Conservation (phyloP, 495 filamentous ascomycete species). For the Durotheca rogersii region DNA sequence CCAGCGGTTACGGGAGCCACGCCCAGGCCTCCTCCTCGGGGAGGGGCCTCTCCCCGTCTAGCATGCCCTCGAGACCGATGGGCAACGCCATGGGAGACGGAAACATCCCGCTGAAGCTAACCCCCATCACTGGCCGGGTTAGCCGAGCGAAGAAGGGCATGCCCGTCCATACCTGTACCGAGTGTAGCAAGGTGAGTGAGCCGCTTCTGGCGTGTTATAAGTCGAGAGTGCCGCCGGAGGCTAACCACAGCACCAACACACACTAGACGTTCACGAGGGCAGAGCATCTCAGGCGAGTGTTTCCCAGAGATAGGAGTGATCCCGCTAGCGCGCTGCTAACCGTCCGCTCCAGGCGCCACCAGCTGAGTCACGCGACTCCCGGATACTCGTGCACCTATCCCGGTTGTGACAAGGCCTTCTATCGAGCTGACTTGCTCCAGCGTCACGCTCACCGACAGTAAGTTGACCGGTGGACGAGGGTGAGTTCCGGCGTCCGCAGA, state of each 20-base stretch:
- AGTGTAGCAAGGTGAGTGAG: slow-evolving; percentile 62
- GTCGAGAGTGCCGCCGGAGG: not conserved
- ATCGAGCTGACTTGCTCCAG: slow-evolving; percentile 71
- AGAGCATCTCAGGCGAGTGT: slow-evolving; percentile 73
- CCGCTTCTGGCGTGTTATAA: slow-evolving; percentile 1
- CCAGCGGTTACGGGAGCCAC: slow-evolving; percentile 29
- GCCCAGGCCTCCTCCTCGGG: slow-evolving; percentile 34
- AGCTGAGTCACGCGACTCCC: slow-evolving; percentile 78
- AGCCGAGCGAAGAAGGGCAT: slow-evolving; percentile 84
- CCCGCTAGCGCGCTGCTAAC: slow-evolving; percentile 19
- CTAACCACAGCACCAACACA: slow-evolving; percentile 21
- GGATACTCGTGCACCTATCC: slow-evolving; percentile 64
- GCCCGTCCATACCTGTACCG: slow-evolving; percentile 72
- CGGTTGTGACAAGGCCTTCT: slow-evolving; percentile 64
- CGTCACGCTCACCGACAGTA: slow-evolving; percentile 85
- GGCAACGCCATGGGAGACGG: slow-evolving; percentile 29
- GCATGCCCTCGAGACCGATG: slow-evolving; percentile 45
- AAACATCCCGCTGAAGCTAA: slow-evolving; percentile 55
- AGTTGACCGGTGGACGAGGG: slow-evolving; percentile 34
- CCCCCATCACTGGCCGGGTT: slow-evolving; percentile 72
- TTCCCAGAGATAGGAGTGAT: not conserved
- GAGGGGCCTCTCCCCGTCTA: slow-evolving; percentile 36
- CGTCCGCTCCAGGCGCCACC: slow-evolving; percentile 66
- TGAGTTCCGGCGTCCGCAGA: too few species aligned
- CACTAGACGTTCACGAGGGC: slow-evolving; percentile 80